Evolutionary conservation across 2,329 filamentous ascomycete genomes (phyloP).

Genomic region (Trichocomaceae sp.): DNA sequence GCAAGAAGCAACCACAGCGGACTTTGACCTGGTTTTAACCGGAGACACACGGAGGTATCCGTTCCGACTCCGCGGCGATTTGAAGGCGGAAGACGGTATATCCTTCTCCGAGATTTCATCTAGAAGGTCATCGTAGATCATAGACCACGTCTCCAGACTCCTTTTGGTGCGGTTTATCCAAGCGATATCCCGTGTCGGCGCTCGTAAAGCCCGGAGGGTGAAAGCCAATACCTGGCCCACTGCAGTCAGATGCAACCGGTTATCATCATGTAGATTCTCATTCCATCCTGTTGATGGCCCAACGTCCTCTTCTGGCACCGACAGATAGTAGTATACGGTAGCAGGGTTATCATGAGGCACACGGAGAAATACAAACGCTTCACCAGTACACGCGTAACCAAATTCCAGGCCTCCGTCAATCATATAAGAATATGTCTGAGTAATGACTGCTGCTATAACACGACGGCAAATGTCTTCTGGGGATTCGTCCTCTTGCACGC

Average conservation of each 20-base stretch:
- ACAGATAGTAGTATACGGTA: constrained; percentile 28
- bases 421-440: neutral
- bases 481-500: constrained; percentile 25
- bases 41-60: constrained; percentile 13
- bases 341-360: constrained; percentile 24
- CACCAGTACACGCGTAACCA: constrained; percentile 38
- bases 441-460: neutral
- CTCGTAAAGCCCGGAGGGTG: constrained; percentile 21
- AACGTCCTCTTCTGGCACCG: constrained; percentile 26
- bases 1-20: constrained; percentile 5
- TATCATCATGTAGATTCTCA: constrained; percentile 1
- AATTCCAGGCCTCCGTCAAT: constrained; percentile 34
- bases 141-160: constrained; percentile 20
- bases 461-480: constrained; percentile 16
- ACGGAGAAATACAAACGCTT: constrained; percentile 41
- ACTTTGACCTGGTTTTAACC: constrained; percentile 15
- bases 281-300: constrained; percentile 9
- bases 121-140: constrained; percentile 20
- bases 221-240: constrained; percentile 27
- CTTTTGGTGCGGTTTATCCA: constrained; percentile 16
- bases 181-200: constrained; percentile 10
- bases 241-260: constrained; percentile 24
- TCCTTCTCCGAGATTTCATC: constrained; percentile 17
- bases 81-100: constrained; percentile 15
- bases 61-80: constrained; percentile 5